A percentile compares a stretch with the other conserved stretches of the same genome.
Evolutionary conservation across 2,329 filamentous ascomycete genomes (phyloP).

Genomic region (Neofusicoccum sp.): DNA sequence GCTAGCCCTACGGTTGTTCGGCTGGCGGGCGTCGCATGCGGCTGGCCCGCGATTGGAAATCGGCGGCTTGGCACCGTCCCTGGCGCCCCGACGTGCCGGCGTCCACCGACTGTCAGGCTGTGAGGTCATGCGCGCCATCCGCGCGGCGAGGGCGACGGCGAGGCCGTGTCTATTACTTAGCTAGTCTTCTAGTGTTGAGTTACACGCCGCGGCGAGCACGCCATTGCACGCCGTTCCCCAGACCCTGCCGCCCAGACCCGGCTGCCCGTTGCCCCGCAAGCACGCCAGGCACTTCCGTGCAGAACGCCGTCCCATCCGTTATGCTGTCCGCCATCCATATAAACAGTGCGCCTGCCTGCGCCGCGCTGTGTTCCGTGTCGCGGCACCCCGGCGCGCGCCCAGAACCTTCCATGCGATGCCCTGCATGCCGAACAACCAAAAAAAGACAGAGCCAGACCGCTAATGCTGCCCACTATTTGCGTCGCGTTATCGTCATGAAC

Average conservation of each 20-base stretch:
- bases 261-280: background rate
- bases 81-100: background rate
- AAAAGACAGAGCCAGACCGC: too few relatives aligned
- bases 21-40: conserved; percentile 4
- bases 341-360: background rate
- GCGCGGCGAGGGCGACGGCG: too few relatives aligned
- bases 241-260: conserved; percentile 1
- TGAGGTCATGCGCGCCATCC: background rate
- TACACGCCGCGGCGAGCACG: background rate
- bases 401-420: background rate
- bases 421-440: background rate
- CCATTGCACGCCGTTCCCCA: conserved; percentile 3
- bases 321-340: conserved; percentile 1
- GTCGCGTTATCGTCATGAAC: background rate
- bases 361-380: background rate
- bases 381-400: background rate
- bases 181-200: background rate
- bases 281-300: conserved; percentile 9
- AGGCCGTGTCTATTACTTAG: background rate
- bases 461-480: background rate
- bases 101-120: background rate
- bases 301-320: conserved; percentile 12
- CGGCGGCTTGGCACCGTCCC: conserved; percentile 4
- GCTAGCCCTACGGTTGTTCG: conserved; percentile 16
- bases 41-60: conserved; percentile 8